Evolutionary conservation across 1,284 basidiomycete genomes (phyloP).

Genomic region (Xerocomus amazonicus): DNA sequence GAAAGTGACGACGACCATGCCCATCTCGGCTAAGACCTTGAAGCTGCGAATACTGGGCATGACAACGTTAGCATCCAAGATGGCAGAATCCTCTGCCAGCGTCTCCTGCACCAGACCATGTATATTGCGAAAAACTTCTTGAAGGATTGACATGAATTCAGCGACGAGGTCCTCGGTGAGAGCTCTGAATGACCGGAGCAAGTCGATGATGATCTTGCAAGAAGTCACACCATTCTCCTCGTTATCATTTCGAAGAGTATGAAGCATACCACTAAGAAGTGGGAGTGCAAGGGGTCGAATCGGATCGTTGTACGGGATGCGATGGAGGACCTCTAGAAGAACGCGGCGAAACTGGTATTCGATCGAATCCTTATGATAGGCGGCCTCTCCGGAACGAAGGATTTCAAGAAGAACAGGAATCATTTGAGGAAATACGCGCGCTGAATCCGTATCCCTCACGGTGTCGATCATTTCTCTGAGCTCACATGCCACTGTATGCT

Average conservation of each 20-base stretch:
- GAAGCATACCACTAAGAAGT: constrained; percentile 77
- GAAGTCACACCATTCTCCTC: constrained; percentile 93
- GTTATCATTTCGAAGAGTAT: constrained; percentile 86
- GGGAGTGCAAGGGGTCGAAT: constrained; percentile 67
- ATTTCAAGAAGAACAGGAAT: constrained; percentile 81
- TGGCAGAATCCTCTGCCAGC: constrained; percentile 62
- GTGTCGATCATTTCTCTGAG: constrained; percentile 86
- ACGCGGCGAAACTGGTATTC: constrained; percentile 88
- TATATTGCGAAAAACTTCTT: constrained; percentile 79
- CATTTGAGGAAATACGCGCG: constrained; percentile 66
- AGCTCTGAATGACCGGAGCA: constrained; percentile 65
- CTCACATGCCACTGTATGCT: constrained; percentile 70
- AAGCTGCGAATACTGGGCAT: constrained; percentile 82
- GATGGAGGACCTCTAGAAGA: constrained; percentile 85
- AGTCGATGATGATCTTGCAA: constrained; percentile 91
- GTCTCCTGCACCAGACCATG: constrained; percentile 72
- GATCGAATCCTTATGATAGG: constrained; percentile 72
- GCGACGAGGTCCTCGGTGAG: constrained; percentile 76
- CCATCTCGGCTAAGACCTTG: constrained; percentile 94
- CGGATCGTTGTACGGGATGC: constrained; percentile 80
- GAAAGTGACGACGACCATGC: constrained; percentile 89
- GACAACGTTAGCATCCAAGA: constrained; percentile 54
- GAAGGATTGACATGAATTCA: constrained; percentile 77
- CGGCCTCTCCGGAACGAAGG: constrained; percentile 72
- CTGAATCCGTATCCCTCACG: constrained; percentile 77